These are phyloP conservation scores for Diddensiella santjacobensis DNA, from an alignment of 805 yeast species.

Conservation along the genomic window DNA sequence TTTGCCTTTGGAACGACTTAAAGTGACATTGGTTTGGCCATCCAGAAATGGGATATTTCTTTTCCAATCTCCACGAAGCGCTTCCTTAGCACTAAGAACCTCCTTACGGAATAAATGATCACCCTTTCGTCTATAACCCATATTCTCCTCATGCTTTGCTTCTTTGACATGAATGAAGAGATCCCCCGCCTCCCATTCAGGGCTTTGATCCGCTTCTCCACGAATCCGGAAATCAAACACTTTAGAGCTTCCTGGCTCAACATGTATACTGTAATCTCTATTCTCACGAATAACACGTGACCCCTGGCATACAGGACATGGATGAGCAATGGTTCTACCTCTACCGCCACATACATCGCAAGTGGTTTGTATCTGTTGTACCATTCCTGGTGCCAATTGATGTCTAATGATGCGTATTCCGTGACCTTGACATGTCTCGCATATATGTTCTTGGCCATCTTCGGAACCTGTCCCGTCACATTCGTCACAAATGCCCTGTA, in stretches of 20 bases:
- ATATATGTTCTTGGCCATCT: slow-evolving; percentile 65
- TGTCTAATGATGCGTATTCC: slow-evolving; percentile 64
- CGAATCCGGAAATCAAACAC: slow-evolving; percentile 52
- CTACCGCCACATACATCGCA: slow-evolving; percentile 81
- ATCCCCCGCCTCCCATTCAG: slow-evolving; percentile 82
- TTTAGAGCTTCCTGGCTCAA: slow-evolving; percentile 69
- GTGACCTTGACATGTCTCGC: slow-evolving; percentile 68
- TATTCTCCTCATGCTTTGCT: slow-evolving; percentile 43
- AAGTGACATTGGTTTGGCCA: slow-evolving; percentile 44
- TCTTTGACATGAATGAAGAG: slow-evolving; percentile 61
- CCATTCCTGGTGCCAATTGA: slow-evolving; percentile 86
- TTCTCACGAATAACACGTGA: slow-evolving; percentile 52
- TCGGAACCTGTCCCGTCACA: slow-evolving; percentile 86
- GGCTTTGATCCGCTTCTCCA: slow-evolving; percentile 82
- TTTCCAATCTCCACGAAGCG: slow-evolving; percentile 76
- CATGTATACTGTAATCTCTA: slow-evolving; percentile 55
- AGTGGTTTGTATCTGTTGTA: slow-evolving; percentile 73
- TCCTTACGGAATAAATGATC: slow-evolving; percentile 76
- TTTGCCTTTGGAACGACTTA: slow-evolving; percentile 51
- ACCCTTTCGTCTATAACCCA: slow-evolving; percentile 86
- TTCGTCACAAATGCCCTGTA: slow-evolving; percentile 70
- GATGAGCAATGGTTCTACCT: slow-evolving; percentile 62
- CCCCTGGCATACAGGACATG: slow-evolving; percentile 72
- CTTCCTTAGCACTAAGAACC: slow-evolving; percentile 65
- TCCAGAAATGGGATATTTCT: slow-evolving; percentile 67